These are phyloP conservation scores for Truncatella angustata DNA, from an alignment of 2,329 filamentous ascomycete genomes.

Conservation along the genomic window DNA sequence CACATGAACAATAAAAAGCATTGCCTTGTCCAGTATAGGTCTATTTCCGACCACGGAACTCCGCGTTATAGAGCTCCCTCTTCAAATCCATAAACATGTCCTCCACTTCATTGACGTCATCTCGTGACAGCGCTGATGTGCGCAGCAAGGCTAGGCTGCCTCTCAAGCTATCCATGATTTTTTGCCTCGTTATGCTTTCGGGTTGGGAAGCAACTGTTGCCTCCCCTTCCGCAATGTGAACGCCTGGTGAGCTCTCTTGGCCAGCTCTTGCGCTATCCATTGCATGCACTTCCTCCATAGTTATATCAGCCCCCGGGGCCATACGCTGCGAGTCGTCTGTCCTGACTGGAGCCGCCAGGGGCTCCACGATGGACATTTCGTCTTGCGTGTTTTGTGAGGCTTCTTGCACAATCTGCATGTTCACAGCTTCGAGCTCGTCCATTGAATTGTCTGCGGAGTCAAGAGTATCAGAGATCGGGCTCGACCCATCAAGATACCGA, in stretches of 20 bases:
- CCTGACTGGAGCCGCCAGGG: background rate
- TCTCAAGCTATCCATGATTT: constrained; percentile 53
- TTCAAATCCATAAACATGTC: constrained; percentile 79
- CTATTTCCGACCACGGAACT: constrained; percentile 46
- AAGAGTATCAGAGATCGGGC: background rate
- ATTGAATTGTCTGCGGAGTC: constrained; percentile 14
- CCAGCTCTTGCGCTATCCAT: constrained; percentile 11
- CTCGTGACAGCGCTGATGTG: constrained; percentile 56
- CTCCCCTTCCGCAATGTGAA: constrained; percentile 13
- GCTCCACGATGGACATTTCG: background rate
- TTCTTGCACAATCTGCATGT: constrained; percentile 29
- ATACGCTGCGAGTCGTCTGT: constrained; percentile 9
- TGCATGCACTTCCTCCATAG: constrained; percentile 14
- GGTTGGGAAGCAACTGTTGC: constrained; percentile 12
- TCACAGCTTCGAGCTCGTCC: constrained; percentile 27
- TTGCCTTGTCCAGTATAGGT: background rate
- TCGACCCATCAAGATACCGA: background rate
- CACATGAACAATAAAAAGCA: background rate
- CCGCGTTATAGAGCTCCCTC: constrained; percentile 69
- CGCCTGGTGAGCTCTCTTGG: background rate
- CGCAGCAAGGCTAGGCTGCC: constrained; percentile 59
- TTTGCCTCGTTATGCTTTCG: constrained; percentile 36
- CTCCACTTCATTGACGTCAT: constrained; percentile 70
- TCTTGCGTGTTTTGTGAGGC: constrained; percentile 28
- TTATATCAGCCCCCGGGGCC: constrained; percentile 24